Conservation (phyloP, 345 rosid genomes). For the Ceriops decandra region DNA sequence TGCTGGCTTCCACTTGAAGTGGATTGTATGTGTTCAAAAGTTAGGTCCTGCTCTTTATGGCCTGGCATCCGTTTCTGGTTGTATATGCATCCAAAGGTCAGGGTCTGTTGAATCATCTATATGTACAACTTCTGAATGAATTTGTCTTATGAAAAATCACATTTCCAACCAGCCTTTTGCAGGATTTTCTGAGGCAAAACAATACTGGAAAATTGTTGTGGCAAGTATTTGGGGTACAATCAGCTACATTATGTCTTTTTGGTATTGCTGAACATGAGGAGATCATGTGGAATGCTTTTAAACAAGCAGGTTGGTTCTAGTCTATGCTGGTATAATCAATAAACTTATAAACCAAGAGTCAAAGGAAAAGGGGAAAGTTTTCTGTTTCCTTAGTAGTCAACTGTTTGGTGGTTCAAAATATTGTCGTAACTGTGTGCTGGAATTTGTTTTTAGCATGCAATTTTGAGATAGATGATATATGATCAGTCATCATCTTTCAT, state of each 20-base stretch:
- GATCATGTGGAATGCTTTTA: conserved; percentile 83
- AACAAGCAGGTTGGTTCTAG: conserved; percentile 52
- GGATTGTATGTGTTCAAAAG: conserved; percentile 83
- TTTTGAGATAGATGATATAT: not conserved
- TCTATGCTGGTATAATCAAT: not conserved
- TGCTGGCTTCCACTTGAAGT: conserved; percentile 90
- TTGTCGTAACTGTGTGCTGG: not conserved
- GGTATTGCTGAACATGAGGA: conserved; percentile 92
- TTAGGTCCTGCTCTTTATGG: conserved; percentile 60
- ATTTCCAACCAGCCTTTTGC: conserved; percentile 18
- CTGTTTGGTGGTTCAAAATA: conserved; percentile 7
- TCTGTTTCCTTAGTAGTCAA: not conserved
- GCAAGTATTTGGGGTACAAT: conserved; percentile 79
- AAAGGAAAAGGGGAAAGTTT: not conserved
- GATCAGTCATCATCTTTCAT: not conserved
- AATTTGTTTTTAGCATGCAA: not conserved
- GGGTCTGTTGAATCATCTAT: conserved; percentile 7
- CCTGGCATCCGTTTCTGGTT: conserved; percentile 75
- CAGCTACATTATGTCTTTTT: conserved; percentile 80
- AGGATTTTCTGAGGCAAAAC: conserved; percentile 95
- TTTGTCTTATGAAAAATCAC: not conserved
- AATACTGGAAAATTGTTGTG: conserved; percentile 90
- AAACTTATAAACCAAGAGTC: not conserved
- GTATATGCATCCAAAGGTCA: conserved; percentile 98
- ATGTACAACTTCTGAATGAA: not conserved